phyloP scores from a whole-genome alignment of 768 basidiomycete species.

The Thelephora ganbajun region DNA sequence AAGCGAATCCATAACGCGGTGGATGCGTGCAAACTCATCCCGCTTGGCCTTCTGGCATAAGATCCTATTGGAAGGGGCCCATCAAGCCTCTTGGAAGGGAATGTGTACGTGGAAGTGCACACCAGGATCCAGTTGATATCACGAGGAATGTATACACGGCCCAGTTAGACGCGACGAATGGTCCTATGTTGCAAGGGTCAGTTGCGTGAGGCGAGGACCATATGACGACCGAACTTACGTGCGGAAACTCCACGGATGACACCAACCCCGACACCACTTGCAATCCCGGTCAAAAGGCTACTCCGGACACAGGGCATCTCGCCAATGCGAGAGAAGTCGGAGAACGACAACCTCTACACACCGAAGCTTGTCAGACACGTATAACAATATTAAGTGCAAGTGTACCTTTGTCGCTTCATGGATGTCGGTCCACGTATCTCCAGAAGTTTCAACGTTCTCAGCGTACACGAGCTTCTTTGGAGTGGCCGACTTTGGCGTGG shows the following conservation, averaged over 20 bases:
- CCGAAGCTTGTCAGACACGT: background rate
- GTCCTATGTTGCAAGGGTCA: conserved; percentile 23
- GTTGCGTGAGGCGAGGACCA: background rate
- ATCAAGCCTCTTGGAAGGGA: background rate
- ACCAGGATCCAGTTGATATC: conserved; percentile 62
- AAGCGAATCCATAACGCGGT: conserved; percentile 45
- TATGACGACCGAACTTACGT: background rate
- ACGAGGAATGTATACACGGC: conserved; percentile 60
- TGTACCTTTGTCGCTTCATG: conserved; percentile 21
- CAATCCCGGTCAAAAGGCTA: conserved; percentile 64
- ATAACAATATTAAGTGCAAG: background rate
- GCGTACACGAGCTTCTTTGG: conserved; percentile 10
- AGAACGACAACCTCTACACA: conserved; percentile 30
- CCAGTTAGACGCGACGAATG: conserved; percentile 65
- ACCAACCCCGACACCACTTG: conserved; percentile 67
- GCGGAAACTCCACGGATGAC: conserved; percentile 37
- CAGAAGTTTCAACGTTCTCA: conserved; percentile 21
- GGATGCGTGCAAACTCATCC: conserved; percentile 39
- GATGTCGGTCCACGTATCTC: conserved; percentile 19
- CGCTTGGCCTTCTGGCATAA: conserved; percentile 44
- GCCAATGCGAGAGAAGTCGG: conserved; percentile 44
- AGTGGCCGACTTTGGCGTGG: conserved; percentile 1
- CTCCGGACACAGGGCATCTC: conserved; percentile 69
- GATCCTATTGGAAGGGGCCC: conserved; percentile 27
- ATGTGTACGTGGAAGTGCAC: conserved; percentile 12